These are phyloP conservation scores for Gracilaria gracilis DNA, from an alignment of 23 red algal genomes.

Conservation along the genomic window DNA sequence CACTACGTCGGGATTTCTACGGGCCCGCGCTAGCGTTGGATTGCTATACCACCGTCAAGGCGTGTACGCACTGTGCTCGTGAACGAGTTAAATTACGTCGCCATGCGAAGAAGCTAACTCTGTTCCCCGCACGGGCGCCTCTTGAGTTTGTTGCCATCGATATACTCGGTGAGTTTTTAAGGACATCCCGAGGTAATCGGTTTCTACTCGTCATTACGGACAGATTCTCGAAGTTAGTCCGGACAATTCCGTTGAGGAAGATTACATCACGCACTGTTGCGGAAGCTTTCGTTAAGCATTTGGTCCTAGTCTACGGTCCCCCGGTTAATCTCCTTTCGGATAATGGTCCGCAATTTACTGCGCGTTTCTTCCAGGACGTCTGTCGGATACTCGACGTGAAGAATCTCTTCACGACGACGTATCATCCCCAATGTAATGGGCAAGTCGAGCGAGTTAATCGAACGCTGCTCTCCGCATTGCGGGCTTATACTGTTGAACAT, in stretches of 20 bases:
- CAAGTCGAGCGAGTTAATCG: not conserved
- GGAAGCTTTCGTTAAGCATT: not conserved
- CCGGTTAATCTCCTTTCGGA: not conserved
- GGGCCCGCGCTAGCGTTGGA: not conserved
- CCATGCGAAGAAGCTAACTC: too few relatives aligned
- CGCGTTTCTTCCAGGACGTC: constrained; percentile 17
- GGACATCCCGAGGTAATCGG: not conserved
- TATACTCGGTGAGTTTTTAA: constrained; percentile 1
- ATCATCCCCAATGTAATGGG: not conserved
- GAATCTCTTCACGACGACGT: constrained; percentile 41
- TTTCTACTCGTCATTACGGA: not conserved
- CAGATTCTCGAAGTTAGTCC: not conserved
- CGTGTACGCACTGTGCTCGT: too few relatives aligned
- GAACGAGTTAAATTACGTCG: too few relatives aligned
- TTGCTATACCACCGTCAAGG: too few relatives aligned
- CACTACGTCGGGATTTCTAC: constrained; percentile 17
- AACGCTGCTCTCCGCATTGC: constrained; percentile 8
- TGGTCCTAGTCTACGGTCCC: not conserved
- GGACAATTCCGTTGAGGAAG: not conserved
- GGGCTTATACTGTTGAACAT: constrained; percentile 21
- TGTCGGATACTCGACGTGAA: not conserved
- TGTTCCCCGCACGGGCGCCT: not conserved
- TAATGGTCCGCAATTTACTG: too few relatives aligned
- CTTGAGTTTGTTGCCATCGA: constrained; percentile 10
- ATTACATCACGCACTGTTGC: not conserved